Percentiles rank a stretch among this genome's conserved stretches.
Conservation (phyloP, 768 basidiomycete genomes). For the Cystofilobasidium macerans region DNA sequence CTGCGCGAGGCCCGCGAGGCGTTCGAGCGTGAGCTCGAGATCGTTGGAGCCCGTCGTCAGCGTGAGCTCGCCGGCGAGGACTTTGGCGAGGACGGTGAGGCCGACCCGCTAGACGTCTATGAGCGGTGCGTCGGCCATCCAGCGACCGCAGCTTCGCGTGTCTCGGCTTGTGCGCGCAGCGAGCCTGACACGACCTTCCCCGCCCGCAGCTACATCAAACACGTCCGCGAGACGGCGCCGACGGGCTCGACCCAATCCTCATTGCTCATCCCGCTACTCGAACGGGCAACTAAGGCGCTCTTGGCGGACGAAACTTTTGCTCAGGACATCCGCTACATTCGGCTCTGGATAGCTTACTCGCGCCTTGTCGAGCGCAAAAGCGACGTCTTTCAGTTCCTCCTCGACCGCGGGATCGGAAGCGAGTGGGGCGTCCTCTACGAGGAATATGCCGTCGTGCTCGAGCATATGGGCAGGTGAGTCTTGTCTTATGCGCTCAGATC, state of each 20-base stretch:
- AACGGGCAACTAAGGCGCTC: slow-evolving; percentile 71
- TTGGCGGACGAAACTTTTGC: slow-evolving; percentile 66
- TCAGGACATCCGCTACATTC: slow-evolving; percentile 77
- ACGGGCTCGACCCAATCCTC: slow-evolving; percentile 56
- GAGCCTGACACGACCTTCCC: neutral
- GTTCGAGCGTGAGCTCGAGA: slow-evolving; percentile 37
- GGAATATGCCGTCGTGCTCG: slow-evolving; percentile 73
- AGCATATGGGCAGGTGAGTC: slow-evolving; percentile 59
- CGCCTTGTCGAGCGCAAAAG: slow-evolving; percentile 61
- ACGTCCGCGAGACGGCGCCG: slow-evolving; percentile 79
- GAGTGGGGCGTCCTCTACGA: slow-evolving; percentile 74
- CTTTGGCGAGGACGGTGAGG: slow-evolving; percentile 49
- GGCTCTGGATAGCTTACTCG: slow-evolving; percentile 82
- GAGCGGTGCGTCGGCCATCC: slow-evolving; percentile 53
- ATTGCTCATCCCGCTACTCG: slow-evolving; percentile 67
- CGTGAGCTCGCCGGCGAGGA: slow-evolving; percentile 36
- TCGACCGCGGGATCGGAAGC: slow-evolving; percentile 80
- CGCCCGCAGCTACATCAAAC: slow-evolving; percentile 52
- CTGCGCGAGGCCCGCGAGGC: slow-evolving; percentile 40
- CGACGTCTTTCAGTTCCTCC: slow-evolving; percentile 73
- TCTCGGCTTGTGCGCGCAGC: no score
- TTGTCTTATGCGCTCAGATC: neutral
- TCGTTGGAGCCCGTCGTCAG: slow-evolving; percentile 34
- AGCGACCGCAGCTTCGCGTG: no score
- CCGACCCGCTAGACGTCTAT: slow-evolving; percentile 72